Evolutionary conservation across 2,329 filamentous ascomycete species (phyloP), one percentile per base, ranked within the genome.

Genomic region (Ophiostoma tasmaniense): DNA sequence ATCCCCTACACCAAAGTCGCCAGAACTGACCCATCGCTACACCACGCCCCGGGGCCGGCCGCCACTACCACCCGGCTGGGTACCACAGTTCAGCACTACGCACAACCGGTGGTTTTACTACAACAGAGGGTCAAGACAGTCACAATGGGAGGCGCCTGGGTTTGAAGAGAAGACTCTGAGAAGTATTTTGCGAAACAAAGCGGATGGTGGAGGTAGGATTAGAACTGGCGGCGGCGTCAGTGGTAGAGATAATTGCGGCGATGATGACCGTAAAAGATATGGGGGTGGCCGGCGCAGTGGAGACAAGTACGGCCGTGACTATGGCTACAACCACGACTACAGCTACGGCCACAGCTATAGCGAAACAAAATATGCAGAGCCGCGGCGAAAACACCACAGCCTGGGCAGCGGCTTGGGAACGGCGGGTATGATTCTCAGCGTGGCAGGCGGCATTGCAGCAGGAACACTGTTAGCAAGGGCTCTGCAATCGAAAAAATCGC

Each of bases 41-140:
- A 67, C 68, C 13, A 72, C 74, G 8, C 75, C 75, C 2, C 28
- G 76, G 1, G 76, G 76, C 67, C 78, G 77, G 74, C 80, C 84
- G 61, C 77, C 81, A 42, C 77, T 86, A 67, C 79, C 85, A 30
- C 72, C 79, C 64, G 85, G 85, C 73, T 88, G 85, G 85, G 75
- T 78, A 28, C 79, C 83, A 62, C 82, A 85, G 73, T 88, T 82
- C 77, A 85, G 88, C 72, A 82, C 83, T 59, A 78, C 76, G 69
- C 79, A 80, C 70, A 81, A 84, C 73, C 81, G 83, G 67, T 86
- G 83, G 78, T 88, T 82, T 77, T 89, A 84, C 73, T 79, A 87
- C 68, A 84, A 88, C 73, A 78, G 83, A 67, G 77, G 83, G 45
- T 85, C 83, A 13, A 84, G 84, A 20, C 81, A 81, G 69, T 81